A percentile compares a stretch with the other conserved stretches of the same genome.
Conservation (phyloP, 2,329 filamentous ascomycete genomes). For the Metarhizium album region DNA sequence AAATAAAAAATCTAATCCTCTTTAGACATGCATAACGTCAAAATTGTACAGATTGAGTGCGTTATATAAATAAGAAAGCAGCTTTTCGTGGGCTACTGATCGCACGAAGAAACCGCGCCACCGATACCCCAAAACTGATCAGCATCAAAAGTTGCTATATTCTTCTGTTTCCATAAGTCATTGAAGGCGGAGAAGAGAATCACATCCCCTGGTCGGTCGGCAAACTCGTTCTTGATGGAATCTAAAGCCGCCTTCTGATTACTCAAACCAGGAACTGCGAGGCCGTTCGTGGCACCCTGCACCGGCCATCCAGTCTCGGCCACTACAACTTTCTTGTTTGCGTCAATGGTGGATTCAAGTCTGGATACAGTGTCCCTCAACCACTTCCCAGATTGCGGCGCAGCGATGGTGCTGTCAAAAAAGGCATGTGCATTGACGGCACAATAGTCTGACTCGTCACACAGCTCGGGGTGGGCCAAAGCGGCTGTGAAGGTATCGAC, state of each 20-base stretch:
- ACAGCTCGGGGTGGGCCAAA: conserved; percentile 57
- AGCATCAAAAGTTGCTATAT: conserved; percentile 44
- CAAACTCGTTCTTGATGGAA: conserved; percentile 52
- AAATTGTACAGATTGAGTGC: too few relatives aligned
- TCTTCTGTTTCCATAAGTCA: conserved; percentile 65
- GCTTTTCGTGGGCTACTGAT: not conserved
- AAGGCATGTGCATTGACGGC: conserved; percentile 77
- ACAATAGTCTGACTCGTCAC: conserved; percentile 64
- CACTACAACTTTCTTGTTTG: conserved; percentile 38
- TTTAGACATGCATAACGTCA: too few relatives aligned
- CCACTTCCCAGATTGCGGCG: conserved; percentile 56
- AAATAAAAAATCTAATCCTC: too few relatives aligned
- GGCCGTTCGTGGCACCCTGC: conserved; percentile 52
- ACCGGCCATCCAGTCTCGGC: conserved; percentile 82
- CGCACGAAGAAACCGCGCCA: conserved; percentile 17
- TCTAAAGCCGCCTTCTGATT: conserved; percentile 57
- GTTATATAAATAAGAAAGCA: too few relatives aligned
- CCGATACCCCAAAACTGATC: conserved; percentile 69
- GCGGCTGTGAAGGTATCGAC: conserved; percentile 69
- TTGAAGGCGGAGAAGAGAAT: conserved; percentile 74
- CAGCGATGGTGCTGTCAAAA: conserved; percentile 56
- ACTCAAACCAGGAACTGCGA: conserved; percentile 54
- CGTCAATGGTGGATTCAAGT: too few relatives aligned
- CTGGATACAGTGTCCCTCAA: conserved; percentile 26
- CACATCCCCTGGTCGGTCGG: conserved; percentile 35